A percentile compares a stretch with the other conserved stretches of the same genome.
Conservation (phyloP, 345 rosid species). For the Populus euphratica region DNA sequence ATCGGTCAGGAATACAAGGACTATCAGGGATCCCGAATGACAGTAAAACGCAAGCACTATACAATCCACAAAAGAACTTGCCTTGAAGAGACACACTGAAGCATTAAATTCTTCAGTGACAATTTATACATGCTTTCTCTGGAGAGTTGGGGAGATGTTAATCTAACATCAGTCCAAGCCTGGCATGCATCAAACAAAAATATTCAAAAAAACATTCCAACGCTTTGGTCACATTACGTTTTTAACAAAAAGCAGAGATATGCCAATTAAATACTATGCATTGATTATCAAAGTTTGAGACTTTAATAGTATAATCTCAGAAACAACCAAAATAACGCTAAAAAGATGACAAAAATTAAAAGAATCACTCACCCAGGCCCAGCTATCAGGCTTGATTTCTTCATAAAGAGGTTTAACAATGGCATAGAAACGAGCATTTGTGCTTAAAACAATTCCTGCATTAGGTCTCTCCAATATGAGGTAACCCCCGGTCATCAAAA, state of each 20-base stretch:
- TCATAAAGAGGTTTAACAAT: slow-evolving; percentile 72
- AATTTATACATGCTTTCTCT: slow-evolving; percentile 80
- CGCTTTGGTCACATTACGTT: background rate
- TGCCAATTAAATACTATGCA: too few species aligned
- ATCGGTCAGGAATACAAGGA: background rate
- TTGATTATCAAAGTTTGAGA: background rate
- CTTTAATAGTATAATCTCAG: background rate
- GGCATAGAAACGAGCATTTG: slow-evolving; percentile 88
- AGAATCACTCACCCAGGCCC: slow-evolving; percentile 69
- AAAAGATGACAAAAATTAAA: background rate
- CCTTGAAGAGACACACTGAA: slow-evolving; percentile 70
- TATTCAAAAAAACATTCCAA: slow-evolving; percentile 4
- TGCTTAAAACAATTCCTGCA: slow-evolving; percentile 86
- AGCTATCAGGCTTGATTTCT: slow-evolving; percentile 63
- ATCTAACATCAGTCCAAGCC: slow-evolving; percentile 81
- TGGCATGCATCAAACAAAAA: slow-evolving; percentile 24
- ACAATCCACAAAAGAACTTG: slow-evolving; percentile 26
- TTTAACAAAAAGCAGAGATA: background rate
- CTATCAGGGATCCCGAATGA: background rate
- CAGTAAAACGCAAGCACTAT: background rate
- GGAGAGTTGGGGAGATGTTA: slow-evolving; percentile 86
- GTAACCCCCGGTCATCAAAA: slow-evolving; percentile 90
- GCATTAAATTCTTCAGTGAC: slow-evolving; percentile 55
- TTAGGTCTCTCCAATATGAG: slow-evolving; percentile 90
- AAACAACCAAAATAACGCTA: background rate